phyloP scores from a whole-genome alignment of 2,329 filamentous ascomycete genomes.

The Fusarium tanahbumbuense region DNA sequence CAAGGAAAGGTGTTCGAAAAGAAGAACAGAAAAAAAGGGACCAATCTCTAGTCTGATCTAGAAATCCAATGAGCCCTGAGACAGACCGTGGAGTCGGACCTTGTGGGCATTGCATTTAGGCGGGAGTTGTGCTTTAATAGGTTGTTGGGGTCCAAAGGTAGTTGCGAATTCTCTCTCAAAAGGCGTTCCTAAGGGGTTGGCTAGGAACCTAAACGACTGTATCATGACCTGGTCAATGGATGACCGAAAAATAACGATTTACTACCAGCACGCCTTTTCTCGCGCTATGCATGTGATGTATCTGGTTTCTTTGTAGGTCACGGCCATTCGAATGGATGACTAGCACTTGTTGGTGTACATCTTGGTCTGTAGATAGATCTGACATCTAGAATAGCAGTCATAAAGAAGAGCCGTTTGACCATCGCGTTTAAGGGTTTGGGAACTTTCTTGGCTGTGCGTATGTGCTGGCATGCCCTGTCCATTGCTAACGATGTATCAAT shows the following conservation, averaged over 20 bases:
- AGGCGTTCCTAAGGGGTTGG: slow-evolving; percentile 43
- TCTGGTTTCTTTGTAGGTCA: neutral
- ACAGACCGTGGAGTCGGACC: slow-evolving; percentile 33
- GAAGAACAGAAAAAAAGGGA: slow-evolving; percentile 32
- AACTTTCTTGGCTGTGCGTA: neutral
- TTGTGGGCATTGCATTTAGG: slow-evolving; percentile 46
- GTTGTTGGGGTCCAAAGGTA: slow-evolving; percentile 1
- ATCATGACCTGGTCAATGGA: slow-evolving; percentile 33
- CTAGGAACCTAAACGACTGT: slow-evolving; percentile 41
- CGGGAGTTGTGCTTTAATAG: slow-evolving; percentile 43
- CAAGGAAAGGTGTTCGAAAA: slow-evolving; percentile 24
- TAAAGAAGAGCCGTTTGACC: neutral
- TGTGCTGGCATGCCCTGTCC: neutral
- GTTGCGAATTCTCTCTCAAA: slow-evolving; percentile 30
- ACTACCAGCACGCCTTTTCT: slow-evolving; percentile 3
- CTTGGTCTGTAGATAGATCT: neutral
- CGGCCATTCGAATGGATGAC: neutral
- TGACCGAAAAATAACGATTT: slow-evolving; percentile 39
- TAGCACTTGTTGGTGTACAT: neutral
- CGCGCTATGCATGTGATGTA: neutral
- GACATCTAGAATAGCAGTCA: neutral
- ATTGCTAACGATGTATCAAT: neutral
- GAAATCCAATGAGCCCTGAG: slow-evolving; percentile 20
- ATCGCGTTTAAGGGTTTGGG: neutral
- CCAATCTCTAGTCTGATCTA: slow-evolving; percentile 13